Evolutionary conservation across 2,329 filamentous ascomycete genomes (phyloP).

Genomic region (Allantophomopsis lycopodina): DNA sequence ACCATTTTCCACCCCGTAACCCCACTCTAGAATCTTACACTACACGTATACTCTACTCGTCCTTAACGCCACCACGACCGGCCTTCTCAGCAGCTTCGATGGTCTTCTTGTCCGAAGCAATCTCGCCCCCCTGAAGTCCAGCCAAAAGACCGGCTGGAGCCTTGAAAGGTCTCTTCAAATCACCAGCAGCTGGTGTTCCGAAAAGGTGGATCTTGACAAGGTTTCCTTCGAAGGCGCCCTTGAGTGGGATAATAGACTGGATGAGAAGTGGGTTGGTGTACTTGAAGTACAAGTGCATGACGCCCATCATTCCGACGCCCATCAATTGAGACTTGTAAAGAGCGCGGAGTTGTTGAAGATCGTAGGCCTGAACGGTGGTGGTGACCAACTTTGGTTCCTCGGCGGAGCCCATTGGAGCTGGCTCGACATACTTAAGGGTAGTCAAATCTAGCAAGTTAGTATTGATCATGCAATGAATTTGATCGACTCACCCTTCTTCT

Average conservation of each 20-base stretch:
- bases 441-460: slow-evolving; percentile 60
- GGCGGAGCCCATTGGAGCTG: slow-evolving; percentile 78
- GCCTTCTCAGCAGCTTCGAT: slow-evolving; percentile 69
- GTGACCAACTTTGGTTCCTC: slow-evolving; percentile 95
- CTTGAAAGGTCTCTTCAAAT: slow-evolving; percentile 96
- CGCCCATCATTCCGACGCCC: slow-evolving; percentile 94
- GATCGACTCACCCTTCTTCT: slow-evolving; percentile 74
- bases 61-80: slow-evolving; percentile 57
- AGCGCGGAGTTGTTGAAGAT: slow-evolving; percentile 69
- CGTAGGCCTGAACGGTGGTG: slow-evolving; percentile 93
- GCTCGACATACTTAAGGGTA: slow-evolving; percentile 97
- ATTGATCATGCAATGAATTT: neutral
- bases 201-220: slow-evolving; percentile 91
- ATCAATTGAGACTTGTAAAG: slow-evolving; percentile 86
- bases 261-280: slow-evolving; percentile 99
- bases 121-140: slow-evolving; percentile 52
- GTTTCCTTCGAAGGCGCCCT: slow-evolving; percentile 90
- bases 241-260: slow-evolving; percentile 96
- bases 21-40: too few relatives aligned
- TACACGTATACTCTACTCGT: slow-evolving; percentile 35
- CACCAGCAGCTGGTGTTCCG: slow-evolving; percentile 73
- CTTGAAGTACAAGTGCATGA: slow-evolving; percentile 99
- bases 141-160: slow-evolving; percentile 69
- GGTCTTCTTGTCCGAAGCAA: slow-evolving; percentile 72
- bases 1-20: too few relatives aligned